A percentile compares a stretch with the other conserved stretches of the same genome.
phyloP scores from a whole-genome alignment of 768 basidiomycete genomes.

The Podaxis mareebaensis region DNA sequence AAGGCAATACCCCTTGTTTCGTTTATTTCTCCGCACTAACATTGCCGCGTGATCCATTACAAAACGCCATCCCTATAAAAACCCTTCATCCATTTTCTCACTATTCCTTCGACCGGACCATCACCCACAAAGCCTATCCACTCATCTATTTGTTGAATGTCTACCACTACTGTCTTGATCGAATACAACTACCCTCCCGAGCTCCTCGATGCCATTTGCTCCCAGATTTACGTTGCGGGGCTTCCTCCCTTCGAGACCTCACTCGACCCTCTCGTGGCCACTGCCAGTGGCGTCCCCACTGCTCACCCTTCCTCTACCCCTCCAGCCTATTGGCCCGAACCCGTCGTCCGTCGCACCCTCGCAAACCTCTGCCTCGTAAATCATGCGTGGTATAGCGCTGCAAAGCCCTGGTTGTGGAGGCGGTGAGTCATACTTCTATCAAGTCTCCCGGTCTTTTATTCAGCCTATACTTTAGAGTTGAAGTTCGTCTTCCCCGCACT shows the following conservation, averaged over 20 bases:
- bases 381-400: conserved; percentile 75
- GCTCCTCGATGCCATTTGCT: conserved; percentile 70
- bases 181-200: conserved; percentile 63
- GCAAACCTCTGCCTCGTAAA: conserved; percentile 75
- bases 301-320: conserved; percentile 76
- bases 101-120: conserved; percentile 14
- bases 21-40: conserved; percentile 20
- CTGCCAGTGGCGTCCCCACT: conserved; percentile 52
- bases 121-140: conserved; percentile 17
- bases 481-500: conserved; percentile 79
- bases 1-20: conserved; percentile 18
- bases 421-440: conserved; percentile 38
- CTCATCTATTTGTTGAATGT: conserved; percentile 26
- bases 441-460: conserved; percentile 7
- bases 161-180: conserved; percentile 22
- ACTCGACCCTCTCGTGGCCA: conserved; percentile 66
- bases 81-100: background rate
- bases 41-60: conserved; percentile 16
- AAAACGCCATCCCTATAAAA: conserved; percentile 16
- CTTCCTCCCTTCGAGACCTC: conserved; percentile 56
- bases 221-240: conserved; percentile 66
- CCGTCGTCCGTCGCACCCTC: conserved; percentile 62
- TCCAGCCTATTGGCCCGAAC: conserved; percentile 68
- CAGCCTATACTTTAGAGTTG: conserved; percentile 41
- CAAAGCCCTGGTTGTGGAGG: conserved; percentile 88